Percentiles rank a stretch among this genome's conserved stretches.
phyloP scores from a whole-genome alignment of 768 basidiomycete species.

The Pleurotus tuoliensis region DNA sequence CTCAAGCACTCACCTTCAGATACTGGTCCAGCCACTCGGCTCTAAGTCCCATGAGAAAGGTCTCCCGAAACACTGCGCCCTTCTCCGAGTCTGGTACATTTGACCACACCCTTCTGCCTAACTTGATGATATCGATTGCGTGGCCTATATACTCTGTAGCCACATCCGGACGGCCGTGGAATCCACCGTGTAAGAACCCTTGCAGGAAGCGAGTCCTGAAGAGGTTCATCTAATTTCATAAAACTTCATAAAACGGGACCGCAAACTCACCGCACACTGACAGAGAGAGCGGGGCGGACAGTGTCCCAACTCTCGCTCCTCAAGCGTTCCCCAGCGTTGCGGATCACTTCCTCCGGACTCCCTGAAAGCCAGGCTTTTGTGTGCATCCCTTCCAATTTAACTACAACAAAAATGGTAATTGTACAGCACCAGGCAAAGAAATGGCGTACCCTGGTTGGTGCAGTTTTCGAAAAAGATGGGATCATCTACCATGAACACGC shows the following conservation, averaged over 20 bases:
- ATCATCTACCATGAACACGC: not conserved
- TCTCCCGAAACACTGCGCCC: conserved; percentile 38
- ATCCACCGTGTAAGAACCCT: conserved; percentile 24
- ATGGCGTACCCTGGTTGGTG: not conserved
- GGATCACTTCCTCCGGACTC: not conserved
- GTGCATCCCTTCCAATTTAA: not conserved
- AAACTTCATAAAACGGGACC: too few relatives aligned
- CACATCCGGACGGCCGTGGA: conserved; percentile 11
- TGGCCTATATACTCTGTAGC: conserved; percentile 30
- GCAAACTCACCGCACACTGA: not conserved
- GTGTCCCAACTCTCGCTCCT: not conserved
- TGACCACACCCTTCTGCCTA: conserved; percentile 36
- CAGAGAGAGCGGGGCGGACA: conserved; percentile 2
- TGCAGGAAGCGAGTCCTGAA: conserved; percentile 33
- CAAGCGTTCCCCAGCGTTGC: not conserved
- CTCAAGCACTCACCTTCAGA: conserved; percentile 24
- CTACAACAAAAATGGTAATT: not conserved
- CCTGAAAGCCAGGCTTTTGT: not conserved
- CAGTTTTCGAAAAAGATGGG: not conserved
- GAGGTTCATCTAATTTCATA: too few relatives aligned
- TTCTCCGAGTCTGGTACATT: conserved; percentile 30
- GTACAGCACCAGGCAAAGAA: not conserved
- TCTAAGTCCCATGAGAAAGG: conserved; percentile 39
- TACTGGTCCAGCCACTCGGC: conserved; percentile 27
- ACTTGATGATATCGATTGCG: conserved; percentile 37